Evolutionary conservation across 2,329 filamentous ascomycete species (phyloP), one percentile per base, ranked within the genome.

Genomic region (Sporothrix protearum): DNA sequence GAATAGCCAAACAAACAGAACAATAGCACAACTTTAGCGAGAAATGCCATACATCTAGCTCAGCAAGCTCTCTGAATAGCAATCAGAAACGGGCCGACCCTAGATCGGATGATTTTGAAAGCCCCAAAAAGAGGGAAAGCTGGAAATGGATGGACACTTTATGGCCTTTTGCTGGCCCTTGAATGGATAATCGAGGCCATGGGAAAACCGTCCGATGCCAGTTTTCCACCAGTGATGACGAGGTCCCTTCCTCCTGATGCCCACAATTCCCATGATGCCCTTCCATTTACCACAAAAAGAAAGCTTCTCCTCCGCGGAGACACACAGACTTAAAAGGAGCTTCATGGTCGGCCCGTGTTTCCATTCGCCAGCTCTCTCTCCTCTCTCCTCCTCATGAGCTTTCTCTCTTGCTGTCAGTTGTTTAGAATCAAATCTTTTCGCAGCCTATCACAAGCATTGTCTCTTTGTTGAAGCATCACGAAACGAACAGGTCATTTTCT

Each of bases 261-360:
- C 45, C 63, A 64, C 22, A 16, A 33, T 22, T 39, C 12, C 36
- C 22, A 25, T 25, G 36, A 64, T 59, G 55, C 4, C 30, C 14
- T 19, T 14, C 14, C 14, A 16, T 47, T 64, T 25, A 9, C 33
- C 30, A 22, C 16, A 22, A 14, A 51, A 22, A 14, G 39, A 8
- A 25, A n/a, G 28, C 19, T 30, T 14, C 45, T 49, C 7, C 30
- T 36, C 64, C 45, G 28, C 39, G n/a, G 36, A 33, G 2, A 28
- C 16, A 53, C 63, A 67, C 25, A 67, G 45, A 19, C 30, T 67
- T 67, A 67, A 51, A 67, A 67, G 64, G 25, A 61, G 63, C 16
- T 8, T 33, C 45, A 30, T 49, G 59, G 3, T 66, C 63, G 59
- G 59, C 9, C 59, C 59, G 59, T 45, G 36, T 19, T 28, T 64